These are phyloP conservation scores for Colletotrichum tamarilloi DNA, from an alignment of 2,329 filamentous ascomycete species.

Conservation along the genomic window DNA sequence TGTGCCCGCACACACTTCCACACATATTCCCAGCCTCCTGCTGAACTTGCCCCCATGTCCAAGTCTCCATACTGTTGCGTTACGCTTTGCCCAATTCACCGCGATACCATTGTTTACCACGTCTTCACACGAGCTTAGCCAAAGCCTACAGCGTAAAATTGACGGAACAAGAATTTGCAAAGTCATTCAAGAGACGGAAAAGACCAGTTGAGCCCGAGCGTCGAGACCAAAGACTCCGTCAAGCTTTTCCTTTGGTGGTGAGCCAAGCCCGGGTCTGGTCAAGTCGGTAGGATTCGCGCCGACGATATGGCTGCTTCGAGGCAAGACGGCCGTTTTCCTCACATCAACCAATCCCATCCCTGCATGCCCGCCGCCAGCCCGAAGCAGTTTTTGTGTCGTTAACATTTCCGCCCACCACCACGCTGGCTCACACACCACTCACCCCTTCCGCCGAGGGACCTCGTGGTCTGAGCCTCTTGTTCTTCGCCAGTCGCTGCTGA, in stretches of 20 bases:
- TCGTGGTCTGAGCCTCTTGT: not conserved
- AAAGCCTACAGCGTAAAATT: not conserved
- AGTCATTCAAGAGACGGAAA: not conserved
- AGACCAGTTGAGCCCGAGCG: not conserved
- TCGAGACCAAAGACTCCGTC: not conserved
- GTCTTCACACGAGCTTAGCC: not conserved
- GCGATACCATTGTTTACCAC: not conserved
- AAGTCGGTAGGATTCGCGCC: not conserved
- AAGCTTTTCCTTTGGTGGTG: slow-evolving; percentile 3
- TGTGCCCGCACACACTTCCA: not conserved
- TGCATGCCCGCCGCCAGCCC: not conserved
- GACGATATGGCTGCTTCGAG: slow-evolving; percentile 3
- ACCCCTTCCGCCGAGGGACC: not conserved
- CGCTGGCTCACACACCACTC: not conserved
- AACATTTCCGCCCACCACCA: not conserved
- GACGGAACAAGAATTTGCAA: not conserved
- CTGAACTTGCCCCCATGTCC: not conserved
- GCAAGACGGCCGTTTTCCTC: not conserved
- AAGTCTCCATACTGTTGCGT: not conserved
- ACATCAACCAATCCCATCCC: slow-evolving; percentile 4
- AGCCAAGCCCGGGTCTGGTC: not conserved
- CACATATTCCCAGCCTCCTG: not conserved
- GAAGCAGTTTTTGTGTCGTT: not conserved
- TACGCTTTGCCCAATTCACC: not conserved
- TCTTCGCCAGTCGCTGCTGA: not conserved